Base-by-base conservation (phyloP, 2,329 filamentous ascomycete genomes). In the Aureobasidium sp. region DNA sequence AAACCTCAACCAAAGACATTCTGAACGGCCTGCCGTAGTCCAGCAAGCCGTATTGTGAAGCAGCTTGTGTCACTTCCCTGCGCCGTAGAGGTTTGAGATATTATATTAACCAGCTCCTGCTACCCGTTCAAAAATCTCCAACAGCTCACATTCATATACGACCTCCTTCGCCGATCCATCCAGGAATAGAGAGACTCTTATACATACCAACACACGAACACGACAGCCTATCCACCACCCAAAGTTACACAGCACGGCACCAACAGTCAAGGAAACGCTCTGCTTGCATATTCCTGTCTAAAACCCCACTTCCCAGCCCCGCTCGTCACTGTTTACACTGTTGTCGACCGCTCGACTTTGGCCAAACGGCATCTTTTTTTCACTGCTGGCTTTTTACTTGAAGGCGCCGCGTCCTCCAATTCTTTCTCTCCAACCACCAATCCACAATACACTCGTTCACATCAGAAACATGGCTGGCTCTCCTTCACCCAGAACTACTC, bases 1-100 rank as follows among this genome's bases (percentile, higher is more conserved):
- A 59, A 59, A 59, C 57, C 57, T 59, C 57, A 59, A 59, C 57
- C 57, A 59, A 59, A 59, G 57, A 59, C 57, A 59, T 59, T 39
- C 42, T 30, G 54, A 59, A 59, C 54, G 42, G 54, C 44, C 30
- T 59, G 54, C 39, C 53, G 39, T 36, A 47, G 42, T 36, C 42
- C 32, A 37, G 21, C 21, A 21, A 25, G 53, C 53, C 53, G 39
- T 58, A 47, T 29, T 58, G 41, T 58, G 54, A 58, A 58, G 54
- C 54, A 58, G 54, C 54, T 58, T 58, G 54, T 57, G 53, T 57
- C 53, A 57, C 53, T 45, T 44, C 30, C 10, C 3, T 21, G 21
- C 27, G 53, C 53, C 41, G 39, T 41, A 34, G 29, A 57, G 53
- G 53, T 58, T 58, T 58, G 54, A 48, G 30, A 48, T 48, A 42